Evolutionary conservation across 2,329 filamentous ascomycete genomes (phyloP).

Genomic region (Teratosphaeria viscida): DNA sequence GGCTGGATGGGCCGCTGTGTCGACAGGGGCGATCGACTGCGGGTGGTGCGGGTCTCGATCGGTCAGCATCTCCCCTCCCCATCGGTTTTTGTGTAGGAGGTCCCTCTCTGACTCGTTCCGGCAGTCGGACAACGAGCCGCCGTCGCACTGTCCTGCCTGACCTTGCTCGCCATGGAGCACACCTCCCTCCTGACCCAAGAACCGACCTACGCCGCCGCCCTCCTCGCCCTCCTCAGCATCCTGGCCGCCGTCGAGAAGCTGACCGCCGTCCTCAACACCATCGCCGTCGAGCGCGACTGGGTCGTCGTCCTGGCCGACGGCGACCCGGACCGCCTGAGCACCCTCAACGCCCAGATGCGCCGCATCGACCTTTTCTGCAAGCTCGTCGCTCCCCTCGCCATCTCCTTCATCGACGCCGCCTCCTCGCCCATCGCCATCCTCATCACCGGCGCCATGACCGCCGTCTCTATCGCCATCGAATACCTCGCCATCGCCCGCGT

Average conservation of each 20-base stretch:
- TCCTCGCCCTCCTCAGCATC: conserved; percentile 32
- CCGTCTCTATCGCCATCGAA: conserved; percentile 39
- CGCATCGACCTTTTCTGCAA: conserved; percentile 52
- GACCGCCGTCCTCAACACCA: conserved; percentile 51
- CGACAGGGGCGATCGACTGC: conserved; percentile 39
- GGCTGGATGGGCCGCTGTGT: conserved; percentile 49
- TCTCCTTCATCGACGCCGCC: conserved; percentile 40
- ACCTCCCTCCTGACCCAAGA: conserved; percentile 1
- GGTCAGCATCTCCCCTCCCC: not conserved
- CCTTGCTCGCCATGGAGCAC: conserved; percentile 8
- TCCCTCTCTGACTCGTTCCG: conserved; percentile 4
- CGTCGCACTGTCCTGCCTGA: conserved; percentile 16
- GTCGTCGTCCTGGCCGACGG: conserved; percentile 42
- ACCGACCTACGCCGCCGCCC: conserved; percentile 2
- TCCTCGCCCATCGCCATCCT: conserved; percentile 42
- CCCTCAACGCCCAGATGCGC: conserved; percentile 44
- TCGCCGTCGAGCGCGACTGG: conserved; percentile 65
- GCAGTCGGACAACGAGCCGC: conserved; percentile 19
- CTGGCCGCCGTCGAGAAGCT: conserved; percentile 62
- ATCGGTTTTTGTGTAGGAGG: too few relatives aligned
- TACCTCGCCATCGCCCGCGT: conserved; percentile 44
- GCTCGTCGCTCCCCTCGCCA: conserved; percentile 42
- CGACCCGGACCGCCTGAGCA: conserved; percentile 21
- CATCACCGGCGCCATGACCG: conserved; percentile 41
- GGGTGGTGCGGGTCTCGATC: conserved; percentile 31